Percentiles rank a stretch among this genome's conserved stretches.
Evolutionary conservation across 2,329 filamentous ascomycete genomes (phyloP).

Genomic region (Aspergillus eucalypticola): DNA sequence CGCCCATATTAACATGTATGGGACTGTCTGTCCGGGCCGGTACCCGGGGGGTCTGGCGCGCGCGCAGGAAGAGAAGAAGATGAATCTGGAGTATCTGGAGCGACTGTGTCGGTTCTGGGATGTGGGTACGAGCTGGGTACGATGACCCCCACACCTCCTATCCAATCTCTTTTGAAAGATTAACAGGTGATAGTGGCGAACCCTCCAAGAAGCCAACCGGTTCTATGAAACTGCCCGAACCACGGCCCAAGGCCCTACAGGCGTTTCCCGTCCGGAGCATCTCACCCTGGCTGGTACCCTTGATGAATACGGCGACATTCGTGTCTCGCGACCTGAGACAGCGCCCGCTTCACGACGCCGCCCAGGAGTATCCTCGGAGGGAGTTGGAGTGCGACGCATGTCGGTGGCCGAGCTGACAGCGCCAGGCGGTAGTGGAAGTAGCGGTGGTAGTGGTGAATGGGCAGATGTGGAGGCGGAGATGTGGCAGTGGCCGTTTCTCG

Average conservation of each 20-base stretch:
- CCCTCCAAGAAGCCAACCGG: conserved; percentile 37
- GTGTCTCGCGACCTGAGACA: conserved; percentile 28
- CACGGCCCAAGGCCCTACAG: conserved; percentile 17
- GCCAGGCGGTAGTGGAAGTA: background rate
- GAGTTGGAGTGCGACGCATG: background rate
- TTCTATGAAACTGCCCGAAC: conserved; percentile 38
- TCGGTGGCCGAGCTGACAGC: conserved; percentile 15
- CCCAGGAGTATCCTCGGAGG: background rate
- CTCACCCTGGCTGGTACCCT: conserved; percentile 35
- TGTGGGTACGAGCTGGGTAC: conserved; percentile 38
- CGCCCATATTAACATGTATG: conserved; percentile 43
- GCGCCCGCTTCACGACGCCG: background rate
- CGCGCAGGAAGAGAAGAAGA: conserved; percentile 34
- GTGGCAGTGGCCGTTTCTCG: conserved; percentile 42
- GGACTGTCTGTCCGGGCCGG: conserved; percentile 33
- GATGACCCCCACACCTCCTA: background rate
- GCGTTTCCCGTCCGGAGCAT: conserved; percentile 27
- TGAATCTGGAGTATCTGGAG: conserved; percentile 37
- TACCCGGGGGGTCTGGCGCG: conserved; percentile 35
- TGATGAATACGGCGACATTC: conserved; percentile 42
- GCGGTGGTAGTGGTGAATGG: background rate
- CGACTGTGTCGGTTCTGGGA: conserved; percentile 36
- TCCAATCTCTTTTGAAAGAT: background rate
- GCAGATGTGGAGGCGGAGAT: conserved; percentile 38
- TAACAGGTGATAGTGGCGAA: conserved; percentile 30